These are phyloP conservation scores for Daldinia concentrica DNA, from an alignment of 495 filamentous ascomycete genomes.

Conservation along the genomic window DNA sequence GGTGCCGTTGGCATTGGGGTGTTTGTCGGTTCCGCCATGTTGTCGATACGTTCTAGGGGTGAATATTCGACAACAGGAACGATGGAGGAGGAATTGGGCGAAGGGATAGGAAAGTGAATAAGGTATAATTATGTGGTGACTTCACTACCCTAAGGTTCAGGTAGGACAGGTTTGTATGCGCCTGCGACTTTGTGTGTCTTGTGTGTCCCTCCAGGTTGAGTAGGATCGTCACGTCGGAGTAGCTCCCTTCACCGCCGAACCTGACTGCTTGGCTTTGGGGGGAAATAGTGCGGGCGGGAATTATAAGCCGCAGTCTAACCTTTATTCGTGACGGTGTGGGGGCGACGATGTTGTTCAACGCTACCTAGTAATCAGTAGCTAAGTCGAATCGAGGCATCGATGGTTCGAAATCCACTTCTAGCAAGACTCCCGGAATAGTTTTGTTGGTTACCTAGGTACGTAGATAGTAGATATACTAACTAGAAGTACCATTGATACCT, in stretches of 20 bases:
- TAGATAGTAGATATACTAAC: not conserved
- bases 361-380: constrained; percentile 40
- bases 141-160: constrained; percentile 15
- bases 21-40: constrained; percentile 61
- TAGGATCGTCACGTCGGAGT: constrained; percentile 42
- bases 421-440: constrained; percentile 2
- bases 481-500: constrained; percentile 18
- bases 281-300: constrained; percentile 21
- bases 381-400: constrained; percentile 35
- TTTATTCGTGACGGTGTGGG: constrained; percentile 36
- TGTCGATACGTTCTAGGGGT: constrained; percentile 1
- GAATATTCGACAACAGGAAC: constrained; percentile 6
- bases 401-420: constrained; percentile 2
- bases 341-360: constrained; percentile 25
- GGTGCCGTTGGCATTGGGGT: constrained; percentile 60
- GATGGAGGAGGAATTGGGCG: not conserved
- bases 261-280: constrained; percentile 35
- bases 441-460: not conserved
- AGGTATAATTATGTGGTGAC: constrained; percentile 8
- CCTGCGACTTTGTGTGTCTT: constrained; percentile 12
- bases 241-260: constrained; percentile 41
- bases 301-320: constrained; percentile 39
- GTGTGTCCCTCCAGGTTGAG: constrained; percentile 37
- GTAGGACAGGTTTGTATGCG: constrained; percentile 13
- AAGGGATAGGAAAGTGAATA: constrained; percentile 5